Percentiles rank a stretch among this genome's conserved stretches.
These are phyloP conservation scores for Canariomyces notabilis DNA, from an alignment of 2,329 filamentous ascomycete species.

Conservation along the genomic window DNA sequence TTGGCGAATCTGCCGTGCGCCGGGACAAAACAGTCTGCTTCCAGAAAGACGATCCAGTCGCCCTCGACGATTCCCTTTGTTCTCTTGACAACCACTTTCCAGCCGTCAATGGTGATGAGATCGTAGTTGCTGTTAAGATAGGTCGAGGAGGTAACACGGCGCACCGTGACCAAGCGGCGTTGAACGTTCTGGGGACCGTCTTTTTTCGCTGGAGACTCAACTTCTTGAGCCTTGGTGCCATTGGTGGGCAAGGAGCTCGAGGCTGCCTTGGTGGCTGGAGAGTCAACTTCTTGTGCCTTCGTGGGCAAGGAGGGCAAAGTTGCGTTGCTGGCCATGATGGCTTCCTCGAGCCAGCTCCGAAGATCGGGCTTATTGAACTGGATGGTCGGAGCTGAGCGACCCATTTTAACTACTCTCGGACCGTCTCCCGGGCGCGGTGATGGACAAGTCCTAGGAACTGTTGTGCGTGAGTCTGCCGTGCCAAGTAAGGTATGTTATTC, in stretches of 20 bases:
- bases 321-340: neutral
- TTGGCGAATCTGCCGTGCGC: slow-evolving; percentile 11
- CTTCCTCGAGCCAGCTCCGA: slow-evolving; percentile 5
- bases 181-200: neutral
- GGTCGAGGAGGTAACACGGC: slow-evolving; percentile 14
- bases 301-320: no score
- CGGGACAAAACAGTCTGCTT: slow-evolving; percentile 29
- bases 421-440: no score
- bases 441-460: no score
- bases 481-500: no score
- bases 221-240: no score
- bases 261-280: no score
- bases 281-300: no score
- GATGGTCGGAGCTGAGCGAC: neutral
- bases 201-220: no score
- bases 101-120: slow-evolving; percentile 26
- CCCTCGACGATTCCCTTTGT: slow-evolving; percentile 13
- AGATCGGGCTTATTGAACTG: neutral
- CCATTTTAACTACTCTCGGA: no score
- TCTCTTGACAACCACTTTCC: slow-evolving; percentile 22
- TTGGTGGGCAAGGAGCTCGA: no score
- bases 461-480: no score
- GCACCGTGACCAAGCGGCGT: slow-evolving; percentile 23
- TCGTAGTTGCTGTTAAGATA: neutral
- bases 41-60: slow-evolving; percentile 25